Conservation (phyloP, 176 grass and related monocot genomes). For the Lolium multiflorum region DNA sequence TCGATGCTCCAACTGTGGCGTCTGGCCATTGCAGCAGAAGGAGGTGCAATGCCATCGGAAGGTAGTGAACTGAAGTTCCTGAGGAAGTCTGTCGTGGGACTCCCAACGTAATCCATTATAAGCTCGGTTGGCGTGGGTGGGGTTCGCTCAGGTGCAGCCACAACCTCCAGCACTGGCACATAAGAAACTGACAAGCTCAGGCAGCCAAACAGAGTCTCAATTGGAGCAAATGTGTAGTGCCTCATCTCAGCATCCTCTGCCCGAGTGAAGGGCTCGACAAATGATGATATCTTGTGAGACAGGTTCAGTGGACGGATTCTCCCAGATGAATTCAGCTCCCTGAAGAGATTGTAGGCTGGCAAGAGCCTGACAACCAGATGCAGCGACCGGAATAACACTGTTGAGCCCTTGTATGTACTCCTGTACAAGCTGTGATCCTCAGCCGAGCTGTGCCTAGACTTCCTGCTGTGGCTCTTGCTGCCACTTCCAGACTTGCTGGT, state of each 20-base stretch:
- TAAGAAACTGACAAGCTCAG: constrained; percentile 82
- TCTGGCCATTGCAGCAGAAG: constrained; percentile 51
- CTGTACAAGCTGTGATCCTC: constrained; percentile 55
- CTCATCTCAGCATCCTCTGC: constrained; percentile 77
- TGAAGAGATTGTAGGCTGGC: constrained; percentile 82
- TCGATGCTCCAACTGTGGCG: constrained; percentile 81
- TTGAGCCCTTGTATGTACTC: constrained; percentile 54
- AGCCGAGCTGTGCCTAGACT: constrained; percentile 38
- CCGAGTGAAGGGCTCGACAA: constrained; percentile 67
- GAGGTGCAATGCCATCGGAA: constrained; percentile 48
- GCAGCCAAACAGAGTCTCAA: constrained; percentile 70
- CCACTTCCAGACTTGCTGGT: constrained; percentile 28
- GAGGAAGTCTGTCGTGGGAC: constrained; percentile 70
- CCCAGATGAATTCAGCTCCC: constrained; percentile 72
- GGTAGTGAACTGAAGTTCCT: constrained; percentile 70
- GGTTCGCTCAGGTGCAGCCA: constrained; percentile 44
- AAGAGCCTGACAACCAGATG: constrained; percentile 88
- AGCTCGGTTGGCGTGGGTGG: constrained; percentile 58
- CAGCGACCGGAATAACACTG: constrained; percentile 73
- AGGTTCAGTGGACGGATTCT: constrained; percentile 69
- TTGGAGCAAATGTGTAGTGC: constrained; percentile 69
- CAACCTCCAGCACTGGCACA: constrained; percentile 61
- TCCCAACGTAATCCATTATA: constrained; percentile 88
- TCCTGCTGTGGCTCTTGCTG: constrained; percentile 42
- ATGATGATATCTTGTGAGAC: constrained; percentile 79